A percentile compares a stretch with the other conserved stretches of the same genome.
Conservation (phyloP, 345 rosid genomes). For the Clarkia xantiana region DNA sequence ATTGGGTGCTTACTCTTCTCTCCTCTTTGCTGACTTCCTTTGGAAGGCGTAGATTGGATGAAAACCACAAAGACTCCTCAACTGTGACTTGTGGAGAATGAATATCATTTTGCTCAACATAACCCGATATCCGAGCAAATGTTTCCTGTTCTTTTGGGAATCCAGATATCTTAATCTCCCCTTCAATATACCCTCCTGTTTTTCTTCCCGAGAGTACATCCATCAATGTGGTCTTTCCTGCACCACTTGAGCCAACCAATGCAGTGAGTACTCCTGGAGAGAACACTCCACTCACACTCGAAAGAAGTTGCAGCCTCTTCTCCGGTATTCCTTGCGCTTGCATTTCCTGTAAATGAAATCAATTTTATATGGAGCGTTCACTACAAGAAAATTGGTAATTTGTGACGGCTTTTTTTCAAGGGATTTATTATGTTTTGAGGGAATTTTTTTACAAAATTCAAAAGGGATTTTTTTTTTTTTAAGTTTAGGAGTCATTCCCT, state of each 20-base stretch:
- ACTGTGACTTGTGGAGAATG: constrained; percentile 96
- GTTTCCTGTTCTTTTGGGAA: constrained; percentile 63
- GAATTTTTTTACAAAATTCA: too few species aligned
- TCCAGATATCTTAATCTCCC: constrained; percentile 74
- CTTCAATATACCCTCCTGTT: constrained; percentile 87
- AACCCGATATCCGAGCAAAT: constrained; percentile 85
- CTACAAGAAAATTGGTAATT: too few species aligned
- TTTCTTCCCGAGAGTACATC: constrained; percentile 94
- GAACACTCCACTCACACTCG: constrained; percentile 81
- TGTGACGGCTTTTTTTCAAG: too few species aligned
- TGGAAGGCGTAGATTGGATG: constrained; percentile 70
- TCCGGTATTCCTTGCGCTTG: constrained; percentile 57
- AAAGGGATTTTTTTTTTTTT: too few species aligned
- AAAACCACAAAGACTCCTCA: constrained; percentile 84
- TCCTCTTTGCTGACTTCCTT: constrained; percentile 55
- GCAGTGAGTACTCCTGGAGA: constrained; percentile 91
- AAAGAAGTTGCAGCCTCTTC: constrained; percentile 51
- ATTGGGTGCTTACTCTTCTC: constrained; percentile 27
- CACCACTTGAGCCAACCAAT: constrained; percentile 93
- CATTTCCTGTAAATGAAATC: constrained; percentile 44
- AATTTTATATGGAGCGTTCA: too few species aligned
- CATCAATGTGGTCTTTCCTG: constrained; percentile 93
- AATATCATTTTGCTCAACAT: constrained; percentile 93
- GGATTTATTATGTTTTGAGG: too few species aligned
- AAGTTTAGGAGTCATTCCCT: too few species aligned